Evolutionary conservation across 2,329 filamentous ascomycete species (phyloP).

Genomic region (Xylaria sp.): DNA sequence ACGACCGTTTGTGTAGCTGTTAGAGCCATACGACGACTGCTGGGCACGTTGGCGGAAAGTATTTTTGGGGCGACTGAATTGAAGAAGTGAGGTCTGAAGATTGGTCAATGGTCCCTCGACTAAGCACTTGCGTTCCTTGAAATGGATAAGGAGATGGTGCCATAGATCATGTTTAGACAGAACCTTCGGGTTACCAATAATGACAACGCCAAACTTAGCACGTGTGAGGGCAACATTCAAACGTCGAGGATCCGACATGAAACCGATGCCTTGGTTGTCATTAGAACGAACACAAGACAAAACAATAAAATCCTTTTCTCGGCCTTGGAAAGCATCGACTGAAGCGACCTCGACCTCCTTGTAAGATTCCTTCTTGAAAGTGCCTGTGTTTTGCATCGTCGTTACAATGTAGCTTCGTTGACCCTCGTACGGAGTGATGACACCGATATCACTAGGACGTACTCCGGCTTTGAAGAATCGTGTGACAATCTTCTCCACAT

Average conservation of each 20-base stretch:
- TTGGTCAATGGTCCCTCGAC: slow-evolving; percentile 96
- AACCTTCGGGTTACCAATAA: slow-evolving; percentile 97
- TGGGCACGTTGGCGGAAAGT: slow-evolving; percentile 85
- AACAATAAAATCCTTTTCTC: slow-evolving; percentile 99
- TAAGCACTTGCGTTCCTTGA: slow-evolving; percentile 95
- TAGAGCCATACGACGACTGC: slow-evolving; percentile 75
- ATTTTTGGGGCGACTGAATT: slow-evolving; percentile 94
- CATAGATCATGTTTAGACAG: slow-evolving; percentile 97
- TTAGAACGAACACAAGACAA: slow-evolving; percentile 98
- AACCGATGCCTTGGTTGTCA: slow-evolving; percentile 98
- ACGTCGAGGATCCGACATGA: slow-evolving; percentile 96
- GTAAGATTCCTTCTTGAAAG: slow-evolving; percentile 98
- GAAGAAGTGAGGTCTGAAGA: slow-evolving; percentile 91
- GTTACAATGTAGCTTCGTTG: slow-evolving; percentile 98
- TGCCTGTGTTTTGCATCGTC: slow-evolving; percentile 98
- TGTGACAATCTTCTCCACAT: slow-evolving; percentile 98
- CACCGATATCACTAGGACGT: slow-evolving; percentile 91
- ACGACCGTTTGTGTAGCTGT: slow-evolving; percentile 48
- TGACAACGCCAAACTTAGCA: slow-evolving; percentile 95
- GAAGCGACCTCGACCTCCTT: slow-evolving; percentile 99
- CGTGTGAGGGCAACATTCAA: slow-evolving; percentile 96
- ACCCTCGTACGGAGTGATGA: slow-evolving; percentile 98
- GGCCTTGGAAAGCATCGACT: slow-evolving; percentile 97
- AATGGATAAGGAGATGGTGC: slow-evolving; percentile 94
- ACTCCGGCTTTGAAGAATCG: slow-evolving; percentile 99